These are phyloP conservation scores for Trichosporon ovoides DNA, from an alignment of 1,284 basidiomycete genomes.

Conservation along the genomic window DNA sequence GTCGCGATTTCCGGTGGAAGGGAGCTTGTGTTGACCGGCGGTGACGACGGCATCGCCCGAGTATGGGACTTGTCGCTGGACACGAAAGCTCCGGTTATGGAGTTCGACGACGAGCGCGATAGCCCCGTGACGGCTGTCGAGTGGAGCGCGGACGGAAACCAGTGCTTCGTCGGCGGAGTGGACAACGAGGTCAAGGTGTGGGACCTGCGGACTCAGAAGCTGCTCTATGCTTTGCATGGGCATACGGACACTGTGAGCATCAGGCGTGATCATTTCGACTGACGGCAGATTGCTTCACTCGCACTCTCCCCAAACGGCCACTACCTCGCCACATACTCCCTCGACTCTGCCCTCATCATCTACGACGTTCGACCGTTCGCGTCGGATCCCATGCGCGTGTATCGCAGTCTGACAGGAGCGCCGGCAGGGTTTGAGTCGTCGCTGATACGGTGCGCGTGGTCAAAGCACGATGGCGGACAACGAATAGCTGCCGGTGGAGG, in stretches of 20 bases:
- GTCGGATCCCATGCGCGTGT: constrained; percentile 68
- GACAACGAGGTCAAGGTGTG: constrained; percentile 93
- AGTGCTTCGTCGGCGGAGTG: constrained; percentile 78
- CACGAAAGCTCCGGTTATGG: constrained; percentile 67
- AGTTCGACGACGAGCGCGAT: constrained; percentile 67
- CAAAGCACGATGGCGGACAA: constrained; percentile 45
- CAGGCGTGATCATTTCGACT: background rate
- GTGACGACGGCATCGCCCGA: constrained; percentile 81
- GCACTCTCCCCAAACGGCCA: constrained; percentile 78
- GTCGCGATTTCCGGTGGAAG: constrained; percentile 66
- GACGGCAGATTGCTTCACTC: constrained; percentile 60
- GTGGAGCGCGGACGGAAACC: constrained; percentile 82
- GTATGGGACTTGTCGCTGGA: constrained; percentile 79
- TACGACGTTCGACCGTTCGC: constrained; percentile 90
- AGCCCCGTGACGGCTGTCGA: constrained; percentile 84
- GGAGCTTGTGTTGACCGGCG: constrained; percentile 75
- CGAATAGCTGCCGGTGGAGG: constrained; percentile 52
- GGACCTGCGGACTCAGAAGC: constrained; percentile 72
- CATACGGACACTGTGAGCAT: constrained; percentile 72
- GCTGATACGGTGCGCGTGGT: constrained; percentile 69
- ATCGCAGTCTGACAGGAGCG: constrained; percentile 72
- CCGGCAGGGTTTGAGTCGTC: constrained; percentile 87
- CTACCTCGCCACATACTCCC: constrained; percentile 76
- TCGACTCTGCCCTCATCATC: constrained; percentile 78
- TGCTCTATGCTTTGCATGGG: constrained; percentile 68